Evolutionary conservation across 192 early-diverging fungal genomes (phyloP), one percentile per base, ranked within the genome.

Genomic region (Pilaira anomala): DNA sequence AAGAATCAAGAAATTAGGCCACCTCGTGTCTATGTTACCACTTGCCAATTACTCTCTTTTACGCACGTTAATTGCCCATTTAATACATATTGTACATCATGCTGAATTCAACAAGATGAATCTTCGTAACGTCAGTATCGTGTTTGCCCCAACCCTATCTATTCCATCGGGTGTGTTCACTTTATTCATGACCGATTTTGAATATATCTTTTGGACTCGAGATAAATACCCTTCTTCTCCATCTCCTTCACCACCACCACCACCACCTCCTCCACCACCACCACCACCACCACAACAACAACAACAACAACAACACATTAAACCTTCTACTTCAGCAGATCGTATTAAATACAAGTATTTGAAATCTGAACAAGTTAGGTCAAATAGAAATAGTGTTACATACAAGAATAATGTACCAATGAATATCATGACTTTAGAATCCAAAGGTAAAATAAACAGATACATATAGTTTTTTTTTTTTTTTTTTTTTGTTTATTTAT

Each of bases 101-200:
- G 78, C 87, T 5, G 87, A 84, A 16, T 75, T 84, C 16, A 99
- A 99, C 81, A 92, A 91, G 73, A 99, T 99, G 97, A 98, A 87
- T 3, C 79, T 94, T 46, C 87, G 91, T 18, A 98, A 98, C 80
- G 84, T 99, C 39, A 92, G 92, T 26, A 99, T 98, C 57, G 95
- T 99, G n/a, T 98, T 98, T 67, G 88, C 93, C 24, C 93, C 95
- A 11, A 97, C 96, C 9, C 76, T 99, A 5, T 89, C 91, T 39
- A 92, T 99, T 59, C 95, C 96, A 2, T 90, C 91, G 5, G 87
- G 88, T 7, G 85, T 99, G 16, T 96, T 98, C 58, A 90, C 83
- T 55, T 70, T 98, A 62, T 77, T 99, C 70, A 81, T 98, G 80
- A 83, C 89, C 2, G 95, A 95, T 58, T 99, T 90, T 65, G 85